Percentiles rank a stretch among this genome's conserved stretches.
Conservation (phyloP, 441 rosid species). For the Isatis lusitanica region DNA sequence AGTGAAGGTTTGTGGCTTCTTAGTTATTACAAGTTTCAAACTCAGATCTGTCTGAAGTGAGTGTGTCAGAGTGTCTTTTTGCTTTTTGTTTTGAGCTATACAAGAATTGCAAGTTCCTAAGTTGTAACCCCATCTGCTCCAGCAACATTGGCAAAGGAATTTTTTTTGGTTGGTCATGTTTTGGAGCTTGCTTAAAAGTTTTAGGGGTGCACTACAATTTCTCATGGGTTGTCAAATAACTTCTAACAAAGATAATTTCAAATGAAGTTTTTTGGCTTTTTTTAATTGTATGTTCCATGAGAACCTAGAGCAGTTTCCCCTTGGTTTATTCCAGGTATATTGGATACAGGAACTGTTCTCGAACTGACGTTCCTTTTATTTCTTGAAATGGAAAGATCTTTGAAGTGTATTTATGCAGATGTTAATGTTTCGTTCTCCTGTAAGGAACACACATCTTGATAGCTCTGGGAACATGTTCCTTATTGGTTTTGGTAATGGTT, state of each 20-base stretch:
- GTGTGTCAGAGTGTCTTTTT: slow-evolving; percentile 3
- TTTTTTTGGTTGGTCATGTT: slow-evolving; percentile 23
- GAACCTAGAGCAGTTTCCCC: slow-evolving; percentile 6
- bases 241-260: slow-evolving; percentile 21
- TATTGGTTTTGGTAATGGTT: slow-evolving; percentile 41
- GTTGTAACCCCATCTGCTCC: slow-evolving; percentile 33
- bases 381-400: slow-evolving; percentile 7
- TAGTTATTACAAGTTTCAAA: slow-evolving; percentile 20
- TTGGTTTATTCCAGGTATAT: neutral
- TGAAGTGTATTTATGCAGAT: slow-evolving; percentile 13
- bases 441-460: slow-evolving; percentile 2
- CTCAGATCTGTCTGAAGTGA: slow-evolving; percentile 21
- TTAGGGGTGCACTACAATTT: slow-evolving; percentile 25
- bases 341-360: neutral
- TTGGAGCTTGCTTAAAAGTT: slow-evolving; percentile 23
- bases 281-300: slow-evolving; percentile 6
- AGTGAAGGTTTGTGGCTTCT: slow-evolving; percentile 37
- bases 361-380: slow-evolving; percentile 5
- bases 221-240: slow-evolving; percentile 7
- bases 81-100: slow-evolving; percentile 3
- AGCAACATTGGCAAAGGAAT: slow-evolving; percentile 24
- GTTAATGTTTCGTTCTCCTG: slow-evolving; percentile 10
- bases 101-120: slow-evolving; percentile 18
- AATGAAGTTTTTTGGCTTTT: neutral
- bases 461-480: slow-evolving; percentile 13